Evolutionary conservation across 129 eudicot species (phyloP).

Genomic region (Centaurea solstitialis): DNA sequence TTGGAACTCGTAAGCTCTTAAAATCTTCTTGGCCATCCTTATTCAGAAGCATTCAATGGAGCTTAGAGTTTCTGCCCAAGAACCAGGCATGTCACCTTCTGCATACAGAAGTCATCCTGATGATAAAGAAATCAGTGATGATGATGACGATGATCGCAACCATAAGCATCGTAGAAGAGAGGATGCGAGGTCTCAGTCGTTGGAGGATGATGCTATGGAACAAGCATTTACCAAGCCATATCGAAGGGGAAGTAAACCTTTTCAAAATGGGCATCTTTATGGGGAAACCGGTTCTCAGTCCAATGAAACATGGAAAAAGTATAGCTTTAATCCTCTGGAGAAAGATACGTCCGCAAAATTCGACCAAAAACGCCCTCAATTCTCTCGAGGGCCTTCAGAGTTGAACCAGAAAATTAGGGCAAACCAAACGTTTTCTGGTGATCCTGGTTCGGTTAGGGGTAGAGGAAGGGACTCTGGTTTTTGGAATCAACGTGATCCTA

Average conservation of each 20-base stretch:
- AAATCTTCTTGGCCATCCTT: not conserved
- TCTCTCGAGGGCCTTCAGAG: conserved; percentile 57
- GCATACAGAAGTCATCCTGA: conserved; percentile 63
- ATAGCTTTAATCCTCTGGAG: conserved; percentile 31
- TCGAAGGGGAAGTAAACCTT: conserved; percentile 64
- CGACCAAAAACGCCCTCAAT: conserved; percentile 63
- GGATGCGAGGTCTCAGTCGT: conserved; percentile 63
- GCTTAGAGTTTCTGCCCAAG: conserved; percentile 61
- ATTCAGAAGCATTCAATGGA: conserved; percentile 51
- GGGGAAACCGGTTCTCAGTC: conserved; percentile 63
- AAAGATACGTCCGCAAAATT: conserved; percentile 47
- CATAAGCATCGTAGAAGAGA: conserved; percentile 97
- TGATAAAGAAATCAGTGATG: conserved; percentile 93
- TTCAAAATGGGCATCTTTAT: conserved; percentile 62
- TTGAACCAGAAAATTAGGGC: conserved; percentile 51
- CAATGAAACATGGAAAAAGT: conserved; percentile 47
- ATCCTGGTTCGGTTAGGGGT: conserved; percentile 67
- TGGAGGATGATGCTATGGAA: conserved; percentile 62
- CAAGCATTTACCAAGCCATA: conserved; percentile 60
- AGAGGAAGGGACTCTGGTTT: conserved; percentile 70
- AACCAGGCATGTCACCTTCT: conserved; percentile 59
- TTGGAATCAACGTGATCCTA: conserved; percentile 68
- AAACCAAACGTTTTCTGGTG: conserved; percentile 25
- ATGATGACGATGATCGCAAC: conserved; percentile 98
- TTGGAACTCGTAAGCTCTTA: conserved; percentile 4